These are phyloP conservation scores for Neurospora hispaniola DNA, from an alignment of 495 filamentous ascomycete genomes.

Conservation along the genomic window DNA sequence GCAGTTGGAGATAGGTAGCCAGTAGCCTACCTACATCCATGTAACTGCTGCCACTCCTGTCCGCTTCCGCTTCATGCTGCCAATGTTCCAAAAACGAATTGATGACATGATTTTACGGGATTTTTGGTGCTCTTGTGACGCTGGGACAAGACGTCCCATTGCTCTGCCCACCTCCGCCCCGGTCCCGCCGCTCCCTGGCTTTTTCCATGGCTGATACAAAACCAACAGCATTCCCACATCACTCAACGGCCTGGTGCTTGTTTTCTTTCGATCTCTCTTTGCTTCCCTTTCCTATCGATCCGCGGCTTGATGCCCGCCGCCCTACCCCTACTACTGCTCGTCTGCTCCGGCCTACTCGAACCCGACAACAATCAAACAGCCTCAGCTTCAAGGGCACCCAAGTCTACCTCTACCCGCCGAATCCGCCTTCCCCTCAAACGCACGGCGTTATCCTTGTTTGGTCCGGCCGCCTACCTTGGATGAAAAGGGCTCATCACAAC, in stretches of 20 bases:
- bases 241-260: not conserved
- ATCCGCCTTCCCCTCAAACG: not conserved
- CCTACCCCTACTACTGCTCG: not conserved
- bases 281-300: not conserved
- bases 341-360: not conserved
- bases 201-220: not conserved
- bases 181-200: not conserved
- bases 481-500: not conserved
- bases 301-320: not conserved
- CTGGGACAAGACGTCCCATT: not conserved
- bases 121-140: not conserved
- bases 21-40: not conserved
- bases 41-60: not conserved
- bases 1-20: not conserved
- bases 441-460: not conserved
- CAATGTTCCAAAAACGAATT: not conserved
- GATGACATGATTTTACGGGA: slow-evolving; percentile 1
- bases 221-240: not conserved
- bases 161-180: not conserved
- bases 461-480: not conserved
- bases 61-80: not conserved
- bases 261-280: not conserved
- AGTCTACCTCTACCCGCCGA: not conserved
- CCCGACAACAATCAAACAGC: not conserved
- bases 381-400: not conserved